Conservation (phyloP, 768 basidiomycete species). For the Hypholoma sublateritium region DNA sequence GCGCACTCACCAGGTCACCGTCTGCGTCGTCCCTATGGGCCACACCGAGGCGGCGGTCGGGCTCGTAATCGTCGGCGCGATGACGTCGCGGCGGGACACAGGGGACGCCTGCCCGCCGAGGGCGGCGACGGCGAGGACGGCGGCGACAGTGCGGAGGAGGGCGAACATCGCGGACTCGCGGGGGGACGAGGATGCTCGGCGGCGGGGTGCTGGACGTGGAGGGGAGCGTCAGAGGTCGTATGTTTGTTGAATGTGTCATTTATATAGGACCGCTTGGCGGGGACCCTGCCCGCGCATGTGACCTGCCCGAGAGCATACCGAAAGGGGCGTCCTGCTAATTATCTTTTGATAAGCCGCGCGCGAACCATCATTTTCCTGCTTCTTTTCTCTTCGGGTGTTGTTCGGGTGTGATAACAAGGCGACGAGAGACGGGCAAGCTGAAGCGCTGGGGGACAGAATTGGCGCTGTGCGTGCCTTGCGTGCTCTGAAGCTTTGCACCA, state of each 20-base stretch:
- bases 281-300: slow-evolving; percentile 13
- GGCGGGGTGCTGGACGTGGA: slow-evolving; percentile 18
- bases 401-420: too few species aligned
- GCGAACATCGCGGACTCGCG: slow-evolving; percentile 28
- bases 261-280: slow-evolving; percentile 20
- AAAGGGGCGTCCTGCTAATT: slow-evolving; percentile 3
- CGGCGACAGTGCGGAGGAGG: slow-evolving; percentile 20
- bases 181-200: slow-evolving; percentile 18
- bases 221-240: slow-evolving; percentile 19
- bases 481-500: too few species aligned
- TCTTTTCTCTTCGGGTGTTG: neutral
- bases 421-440: too few species aligned
- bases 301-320: slow-evolving; percentile 6
- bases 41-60: slow-evolving; percentile 50
- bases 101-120: slow-evolving; percentile 33
- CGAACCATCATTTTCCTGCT: neutral
- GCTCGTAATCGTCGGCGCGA: slow-evolving; percentile 47
- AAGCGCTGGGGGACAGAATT: too few species aligned
- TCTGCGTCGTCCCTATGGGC: slow-evolving; percentile 44
- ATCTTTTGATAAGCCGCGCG: neutral
- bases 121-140: slow-evolving; percentile 14
- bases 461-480: too few species aligned
- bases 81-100: slow-evolving; percentile 42
- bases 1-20: slow-evolving; percentile 49
- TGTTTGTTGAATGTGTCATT: slow-evolving; percentile 20